Conservation (phyloP, 345 rosid species). For the Aethionema arabicum region DNA sequence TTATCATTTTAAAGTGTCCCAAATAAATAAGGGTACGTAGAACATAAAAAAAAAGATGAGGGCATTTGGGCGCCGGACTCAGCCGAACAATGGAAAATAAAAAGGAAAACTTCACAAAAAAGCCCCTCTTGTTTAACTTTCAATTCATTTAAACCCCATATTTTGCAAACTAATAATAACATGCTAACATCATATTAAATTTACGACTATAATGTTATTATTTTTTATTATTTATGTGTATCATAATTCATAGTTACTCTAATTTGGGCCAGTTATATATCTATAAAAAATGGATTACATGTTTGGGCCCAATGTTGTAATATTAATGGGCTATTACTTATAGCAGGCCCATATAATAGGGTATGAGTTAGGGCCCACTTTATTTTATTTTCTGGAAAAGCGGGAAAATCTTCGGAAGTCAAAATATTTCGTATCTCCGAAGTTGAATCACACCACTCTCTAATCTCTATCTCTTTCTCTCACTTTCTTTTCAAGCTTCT, state of each 20-base stretch:
- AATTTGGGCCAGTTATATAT: too few relatives aligned
- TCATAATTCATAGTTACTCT: too few relatives aligned
- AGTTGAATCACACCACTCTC: not conserved
- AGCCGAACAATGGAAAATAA: slow-evolving; percentile 9
- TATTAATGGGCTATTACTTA: too few relatives aligned
- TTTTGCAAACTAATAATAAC: not conserved
- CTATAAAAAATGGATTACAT: too few relatives aligned
- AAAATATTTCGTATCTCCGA: slow-evolving; percentile 23
- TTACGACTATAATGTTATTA: too few relatives aligned
- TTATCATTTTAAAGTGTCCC: too few relatives aligned
- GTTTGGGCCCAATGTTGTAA: too few relatives aligned
- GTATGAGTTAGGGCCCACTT: not conserved
- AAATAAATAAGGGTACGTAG: too few relatives aligned
- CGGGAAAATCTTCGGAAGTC: slow-evolving; percentile 30
- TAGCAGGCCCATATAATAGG: slow-evolving; percentile 6
- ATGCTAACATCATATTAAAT: too few relatives aligned
- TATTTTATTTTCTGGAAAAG: slow-evolving; percentile 20
- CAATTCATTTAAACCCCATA: slow-evolving; percentile 2
- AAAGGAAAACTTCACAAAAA: slow-evolving; percentile 11
- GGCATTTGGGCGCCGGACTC: too few relatives aligned
- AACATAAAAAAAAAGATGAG: too few relatives aligned
- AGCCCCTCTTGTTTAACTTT: slow-evolving; percentile 19
- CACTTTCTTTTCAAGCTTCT: slow-evolving; percentile 16
- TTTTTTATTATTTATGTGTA: too few relatives aligned
- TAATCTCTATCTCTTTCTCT: slow-evolving; percentile 5